phyloP scores from a whole-genome alignment of 352 stramenopile genomes.

The Pythium phragmitis region DNA sequence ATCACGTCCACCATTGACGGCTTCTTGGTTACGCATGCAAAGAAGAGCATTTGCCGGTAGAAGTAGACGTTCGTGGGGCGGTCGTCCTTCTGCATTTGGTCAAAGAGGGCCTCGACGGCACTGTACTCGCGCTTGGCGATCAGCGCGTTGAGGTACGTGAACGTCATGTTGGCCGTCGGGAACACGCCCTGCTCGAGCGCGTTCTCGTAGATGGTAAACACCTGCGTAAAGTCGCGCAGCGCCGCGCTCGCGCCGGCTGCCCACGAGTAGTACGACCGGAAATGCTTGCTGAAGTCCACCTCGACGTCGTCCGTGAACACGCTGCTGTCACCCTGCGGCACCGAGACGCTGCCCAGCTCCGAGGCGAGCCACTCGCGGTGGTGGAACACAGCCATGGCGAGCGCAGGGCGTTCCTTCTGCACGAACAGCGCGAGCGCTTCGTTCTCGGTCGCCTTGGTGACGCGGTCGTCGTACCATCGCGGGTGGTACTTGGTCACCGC shows the following conservation, averaged over 20 bases:
- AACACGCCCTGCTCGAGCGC: slow-evolving; percentile 40
- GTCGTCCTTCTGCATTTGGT: slow-evolving; percentile 36
- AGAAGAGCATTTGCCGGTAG: slow-evolving; percentile 57
- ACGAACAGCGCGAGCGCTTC: slow-evolving; percentile 61
- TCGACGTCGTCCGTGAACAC: slow-evolving; percentile 39
- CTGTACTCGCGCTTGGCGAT: slow-evolving; percentile 36
- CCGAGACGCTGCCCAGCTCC: slow-evolving; percentile 31
- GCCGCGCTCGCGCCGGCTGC: slow-evolving; percentile 44
- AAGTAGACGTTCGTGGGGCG: slow-evolving; percentile 59
- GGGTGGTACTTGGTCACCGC: slow-evolving; percentile 48
- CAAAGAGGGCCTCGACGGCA: slow-evolving; percentile 52
- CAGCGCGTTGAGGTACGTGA: slow-evolving; percentile 49
- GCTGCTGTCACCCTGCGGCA: slow-evolving; percentile 11
- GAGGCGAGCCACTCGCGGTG: slow-evolving; percentile 44
- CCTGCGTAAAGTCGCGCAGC: slow-evolving; percentile 27
- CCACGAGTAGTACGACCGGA: slow-evolving; percentile 74
- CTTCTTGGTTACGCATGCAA: slow-evolving; percentile 33
- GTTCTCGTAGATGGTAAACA: slow-evolving; percentile 55
- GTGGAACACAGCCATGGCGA: slow-evolving; percentile 49
- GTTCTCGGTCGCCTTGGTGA: slow-evolving; percentile 63
- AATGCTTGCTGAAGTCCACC: slow-evolving; percentile 40
- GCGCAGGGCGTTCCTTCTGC: slow-evolving; percentile 27
- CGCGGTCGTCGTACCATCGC: slow-evolving; percentile 52
- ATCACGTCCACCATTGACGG: slow-evolving; percentile 34
- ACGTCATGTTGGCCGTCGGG: slow-evolving; percentile 67